A percentile compares a stretch with the other conserved stretches of the same genome.
Conservation (phyloP, 768 basidiomycete genomes). For the Pleurotus tuber-regium region DNA sequence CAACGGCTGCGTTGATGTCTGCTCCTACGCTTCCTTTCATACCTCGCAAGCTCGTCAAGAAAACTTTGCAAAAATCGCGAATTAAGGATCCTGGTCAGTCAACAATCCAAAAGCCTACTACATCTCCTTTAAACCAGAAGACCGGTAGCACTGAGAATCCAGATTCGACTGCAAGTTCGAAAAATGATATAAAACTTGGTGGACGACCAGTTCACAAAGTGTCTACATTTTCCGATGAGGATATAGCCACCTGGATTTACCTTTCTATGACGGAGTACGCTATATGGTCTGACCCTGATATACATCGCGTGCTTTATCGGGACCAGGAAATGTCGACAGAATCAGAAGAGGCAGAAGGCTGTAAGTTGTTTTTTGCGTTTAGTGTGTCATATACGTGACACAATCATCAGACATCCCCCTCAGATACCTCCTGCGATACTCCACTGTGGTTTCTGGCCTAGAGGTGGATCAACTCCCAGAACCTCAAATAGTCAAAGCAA, state of each 20-base stretch:
- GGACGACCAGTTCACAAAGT: too few species aligned
- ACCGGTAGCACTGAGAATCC: too few species aligned
- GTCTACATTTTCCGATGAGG: constrained; percentile 36
- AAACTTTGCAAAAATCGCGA: too few species aligned
- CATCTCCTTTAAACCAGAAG: too few species aligned
- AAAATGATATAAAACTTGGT: too few species aligned
- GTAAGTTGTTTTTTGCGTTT: too few species aligned
- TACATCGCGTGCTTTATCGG: constrained; percentile 47
- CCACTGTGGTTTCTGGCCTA: constrained; percentile 28
- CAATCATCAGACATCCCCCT: constrained; percentile 54
- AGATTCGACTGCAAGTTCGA: too few species aligned
- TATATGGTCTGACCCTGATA: constrained; percentile 60
- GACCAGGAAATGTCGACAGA: constrained; percentile 10
- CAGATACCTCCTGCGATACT: constrained; percentile 44
- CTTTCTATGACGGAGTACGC: constrained; percentile 72
- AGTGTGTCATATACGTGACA: background rate
- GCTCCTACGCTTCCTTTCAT: too few species aligned
- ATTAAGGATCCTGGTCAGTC: too few species aligned
- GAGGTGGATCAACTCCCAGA: constrained; percentile 16
- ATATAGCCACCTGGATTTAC: constrained; percentile 46
- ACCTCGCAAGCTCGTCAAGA: background rate
- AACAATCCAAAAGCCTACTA: too few species aligned
- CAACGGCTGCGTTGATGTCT: too few species aligned
- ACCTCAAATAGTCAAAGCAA: constrained; percentile 48
- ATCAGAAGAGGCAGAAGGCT: too few species aligned